phyloP scores from a whole-genome alignment of 148 eudicot genomes.

The Nepenthes mirabilis region DNA sequence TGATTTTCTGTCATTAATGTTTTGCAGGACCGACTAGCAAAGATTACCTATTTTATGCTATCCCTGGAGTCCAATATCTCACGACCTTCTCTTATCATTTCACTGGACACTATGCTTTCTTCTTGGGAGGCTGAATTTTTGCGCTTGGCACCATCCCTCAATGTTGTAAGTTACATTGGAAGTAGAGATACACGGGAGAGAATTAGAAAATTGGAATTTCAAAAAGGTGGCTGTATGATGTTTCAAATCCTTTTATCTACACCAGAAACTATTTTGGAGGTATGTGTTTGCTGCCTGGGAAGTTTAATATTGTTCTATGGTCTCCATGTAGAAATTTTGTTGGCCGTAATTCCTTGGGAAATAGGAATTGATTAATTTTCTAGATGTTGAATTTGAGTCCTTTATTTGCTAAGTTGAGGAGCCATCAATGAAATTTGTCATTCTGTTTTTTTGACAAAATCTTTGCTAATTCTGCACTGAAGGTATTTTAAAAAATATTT shows the following conservation, averaged over 20 bases:
- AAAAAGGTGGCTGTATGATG: slow-evolving; percentile 35
- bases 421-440: too few species aligned
- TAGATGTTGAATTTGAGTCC: too few species aligned
- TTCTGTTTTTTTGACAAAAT: too few species aligned
- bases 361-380: too few species aligned
- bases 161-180: slow-evolving; percentile 51
- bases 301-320: neutral
- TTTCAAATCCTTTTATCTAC: slow-evolving; percentile 58
- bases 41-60: slow-evolving; percentile 24
- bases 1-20: slow-evolving; percentile 8
- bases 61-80: slow-evolving; percentile 26
- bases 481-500: too few species aligned
- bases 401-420: too few species aligned
- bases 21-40: slow-evolving; percentile 39
- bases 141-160: slow-evolving; percentile 30
- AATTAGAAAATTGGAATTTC: slow-evolving; percentile 41
- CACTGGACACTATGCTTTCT: slow-evolving; percentile 21
- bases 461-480: too few species aligned
- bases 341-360: too few species aligned
- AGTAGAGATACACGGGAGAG: slow-evolving; percentile 29
- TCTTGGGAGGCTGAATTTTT: slow-evolving; percentile 59
- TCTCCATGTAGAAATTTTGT: too few species aligned
- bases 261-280: slow-evolving; percentile 45
- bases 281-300: slow-evolving; percentile 3
- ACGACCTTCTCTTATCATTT: slow-evolving; percentile 47